Percentiles rank a stretch among this genome's conserved stretches.
Conservation (phyloP, 202 grass and related monocot genomes). For the Digitaria exilis region DNA sequence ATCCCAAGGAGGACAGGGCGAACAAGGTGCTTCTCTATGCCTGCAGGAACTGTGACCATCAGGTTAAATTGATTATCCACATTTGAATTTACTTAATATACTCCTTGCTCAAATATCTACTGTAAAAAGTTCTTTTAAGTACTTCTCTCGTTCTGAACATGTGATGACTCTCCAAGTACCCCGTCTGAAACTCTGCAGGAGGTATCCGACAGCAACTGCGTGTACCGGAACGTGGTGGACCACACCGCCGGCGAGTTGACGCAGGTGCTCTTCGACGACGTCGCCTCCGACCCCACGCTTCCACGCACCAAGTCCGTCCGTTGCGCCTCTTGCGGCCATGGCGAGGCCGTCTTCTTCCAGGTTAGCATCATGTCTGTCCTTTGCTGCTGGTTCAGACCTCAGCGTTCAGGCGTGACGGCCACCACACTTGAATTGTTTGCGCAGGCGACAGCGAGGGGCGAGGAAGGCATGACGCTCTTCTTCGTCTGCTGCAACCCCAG, state of each 20-base stretch:
- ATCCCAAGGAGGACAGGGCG: too few species aligned
- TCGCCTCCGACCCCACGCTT: background rate
- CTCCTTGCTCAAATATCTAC: too few species aligned
- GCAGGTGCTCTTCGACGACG: conserved; percentile 57
- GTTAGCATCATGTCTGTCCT: too few species aligned
- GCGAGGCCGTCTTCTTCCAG: conserved; percentile 12
- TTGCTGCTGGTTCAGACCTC: too few species aligned
- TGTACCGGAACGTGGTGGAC: conserved; percentile 37
- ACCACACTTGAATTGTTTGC: background rate
- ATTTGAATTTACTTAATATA: too few species aligned
- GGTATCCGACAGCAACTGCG: conserved; percentile 45
- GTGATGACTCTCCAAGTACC: too few species aligned
- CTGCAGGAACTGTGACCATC: too few species aligned
- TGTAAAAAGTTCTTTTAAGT: too few species aligned
- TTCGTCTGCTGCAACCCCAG: background rate
- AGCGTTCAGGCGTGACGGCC: too few species aligned
- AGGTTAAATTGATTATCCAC: too few species aligned
- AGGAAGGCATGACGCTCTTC: conserved; percentile 16
- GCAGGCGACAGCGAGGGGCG: background rate
- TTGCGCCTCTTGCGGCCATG: conserved; percentile 38
- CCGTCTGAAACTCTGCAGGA: conserved; percentile 24
- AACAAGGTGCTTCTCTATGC: too few species aligned
- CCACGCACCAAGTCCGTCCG: background rate
- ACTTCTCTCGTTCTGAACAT: background rate
- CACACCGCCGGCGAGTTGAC: conserved; percentile 42